Base-by-base conservation (phyloP, 2,329 filamentous ascomycete species). In the Beauveria scarabaeidicola region DNA sequence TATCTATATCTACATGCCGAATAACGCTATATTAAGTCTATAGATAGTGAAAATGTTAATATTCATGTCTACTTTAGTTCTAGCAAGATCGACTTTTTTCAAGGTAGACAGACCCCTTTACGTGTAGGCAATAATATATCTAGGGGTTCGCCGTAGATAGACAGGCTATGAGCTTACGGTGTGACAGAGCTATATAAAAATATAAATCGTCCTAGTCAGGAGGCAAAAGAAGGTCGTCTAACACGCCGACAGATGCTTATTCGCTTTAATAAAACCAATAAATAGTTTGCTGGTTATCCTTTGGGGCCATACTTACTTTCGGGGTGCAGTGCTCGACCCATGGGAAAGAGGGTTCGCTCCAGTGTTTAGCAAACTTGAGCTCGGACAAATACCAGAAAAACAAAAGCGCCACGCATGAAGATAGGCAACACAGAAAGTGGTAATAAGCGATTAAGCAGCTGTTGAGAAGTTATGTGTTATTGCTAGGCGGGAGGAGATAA, bases 1-100 rank as follows among this genome's bases (percentile, higher is more conserved):
- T 21, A 59, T 60, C 63, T 63, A 67, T 47, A 50, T 64, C 69
- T 66, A 71, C 4, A 68, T 70, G 23, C 67, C 65, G 3, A 63
- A 66, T 40, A 67, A 69, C 17, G 63, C 63, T 9, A 68, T 69
- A 53, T 71, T 66, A 25, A 71, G 62, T 60, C 69, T 65, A 64
- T 69, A 74, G 36, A 76, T 72, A 17, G 75, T 63, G 32, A 74
- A 69, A 47, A 75, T 66, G 13, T 69, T 67, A 19, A 64, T 54
- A 17, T 68, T 62, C 10, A 66, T 62, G 40, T 64, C 61, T 15
- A 8, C 29, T 51, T 51, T 17, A n/a, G 23, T 11, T 17, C 29
- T n/a, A 3, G 8, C 23, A 2, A 29, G 2, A 8, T 36, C 15
- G 36, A 29, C 36, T 13, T 36, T 51, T 17, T 36, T 10, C 48